Percentiles rank a stretch among this genome's conserved stretches.
phyloP scores from a whole-genome alignment of 2,329 filamentous ascomycete species.

The Fusarium cyanostomum region DNA sequence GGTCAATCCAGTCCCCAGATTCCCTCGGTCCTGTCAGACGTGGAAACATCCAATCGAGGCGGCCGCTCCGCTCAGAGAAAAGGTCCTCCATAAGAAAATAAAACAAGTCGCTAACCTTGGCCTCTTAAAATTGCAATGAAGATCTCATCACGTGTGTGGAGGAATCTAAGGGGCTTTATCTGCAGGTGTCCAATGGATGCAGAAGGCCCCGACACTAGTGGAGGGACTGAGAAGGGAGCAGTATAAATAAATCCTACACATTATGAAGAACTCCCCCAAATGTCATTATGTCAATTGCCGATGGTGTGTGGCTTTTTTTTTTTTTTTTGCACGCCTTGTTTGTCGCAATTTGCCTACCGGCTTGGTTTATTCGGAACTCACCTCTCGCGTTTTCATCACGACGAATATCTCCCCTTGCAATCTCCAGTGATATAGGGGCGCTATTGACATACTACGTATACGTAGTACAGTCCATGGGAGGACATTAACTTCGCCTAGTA shows the following conservation, averaged over 20 bases:
- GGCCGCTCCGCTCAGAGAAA: background rate
- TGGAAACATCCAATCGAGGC: slow-evolving; percentile 9
- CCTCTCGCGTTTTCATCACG: background rate
- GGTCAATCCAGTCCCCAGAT: slow-evolving; percentile 37
- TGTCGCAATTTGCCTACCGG: background rate
- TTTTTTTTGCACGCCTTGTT: background rate
- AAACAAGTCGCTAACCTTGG: too few species aligned
- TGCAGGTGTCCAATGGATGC: slow-evolving; percentile 14
- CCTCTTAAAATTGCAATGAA: slow-evolving; percentile 39
- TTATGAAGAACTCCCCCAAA: too few species aligned
- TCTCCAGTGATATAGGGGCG: background rate
- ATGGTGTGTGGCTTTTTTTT: background rate
- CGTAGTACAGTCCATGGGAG: too few species aligned
- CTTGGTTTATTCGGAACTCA: background rate
- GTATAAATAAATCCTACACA: slow-evolving; percentile 5
- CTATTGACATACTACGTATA: too few species aligned
- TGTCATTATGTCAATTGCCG: background rate
- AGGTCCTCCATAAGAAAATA: too few species aligned
- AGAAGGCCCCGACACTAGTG: slow-evolving; percentile 3
- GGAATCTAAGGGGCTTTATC: slow-evolving; percentile 21
- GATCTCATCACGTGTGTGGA: slow-evolving; percentile 44
- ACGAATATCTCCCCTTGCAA: background rate
- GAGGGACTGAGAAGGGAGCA: slow-evolving; percentile 2
- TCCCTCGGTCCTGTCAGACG: slow-evolving; percentile 10
- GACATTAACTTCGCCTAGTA: too few species aligned